These are phyloP conservation scores for Aspergillus awamori DNA, from an alignment of 2,329 filamentous ascomycete species.

Conservation along the genomic window DNA sequence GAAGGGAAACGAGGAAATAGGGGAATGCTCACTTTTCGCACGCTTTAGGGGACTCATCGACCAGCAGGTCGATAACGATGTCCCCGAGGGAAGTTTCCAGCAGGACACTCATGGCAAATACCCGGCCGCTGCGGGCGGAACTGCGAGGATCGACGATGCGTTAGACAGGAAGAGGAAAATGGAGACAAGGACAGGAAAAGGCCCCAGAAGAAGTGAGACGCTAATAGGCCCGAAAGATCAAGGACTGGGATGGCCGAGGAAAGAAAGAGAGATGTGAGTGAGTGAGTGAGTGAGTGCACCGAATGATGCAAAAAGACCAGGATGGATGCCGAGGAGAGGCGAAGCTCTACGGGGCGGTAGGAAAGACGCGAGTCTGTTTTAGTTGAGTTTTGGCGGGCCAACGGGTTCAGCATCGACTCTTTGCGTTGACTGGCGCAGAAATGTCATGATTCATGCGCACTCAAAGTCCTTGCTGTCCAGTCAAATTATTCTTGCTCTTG, in stretches of 20 bases:
- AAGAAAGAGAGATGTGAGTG: too few relatives aligned
- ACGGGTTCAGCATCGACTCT: not conserved
- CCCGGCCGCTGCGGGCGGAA: conserved; percentile 15
- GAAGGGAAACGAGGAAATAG: conserved; percentile 3
- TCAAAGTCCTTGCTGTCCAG: too few relatives aligned
- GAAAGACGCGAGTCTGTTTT: not conserved
- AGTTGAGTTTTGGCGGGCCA: not conserved
- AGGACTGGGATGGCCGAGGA: not conserved
- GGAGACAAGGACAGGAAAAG: conserved; percentile 3
- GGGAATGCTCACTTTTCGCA: conserved; percentile 83
- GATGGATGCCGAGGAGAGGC: not conserved
- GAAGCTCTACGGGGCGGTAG: not conserved
- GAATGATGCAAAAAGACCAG: conserved; percentile 4
- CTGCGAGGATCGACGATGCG: conserved; percentile 21
- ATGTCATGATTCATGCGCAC: too few relatives aligned
- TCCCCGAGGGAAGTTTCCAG: conserved; percentile 92
- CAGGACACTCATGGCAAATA: conserved; percentile 76
- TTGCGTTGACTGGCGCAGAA: too few relatives aligned
- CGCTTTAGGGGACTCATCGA: conserved; percentile 84
- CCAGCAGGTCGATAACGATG: conserved; percentile 88
- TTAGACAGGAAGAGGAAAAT: conserved; percentile 13
- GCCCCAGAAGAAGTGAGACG: not conserved
- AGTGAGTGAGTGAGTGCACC: not conserved
- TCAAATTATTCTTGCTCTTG: too few relatives aligned
- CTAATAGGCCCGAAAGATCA: conserved; percentile 1